Conservation (phyloP, 371 early-diverging fungal genomes). For the Mucor mucedo region DNA sequence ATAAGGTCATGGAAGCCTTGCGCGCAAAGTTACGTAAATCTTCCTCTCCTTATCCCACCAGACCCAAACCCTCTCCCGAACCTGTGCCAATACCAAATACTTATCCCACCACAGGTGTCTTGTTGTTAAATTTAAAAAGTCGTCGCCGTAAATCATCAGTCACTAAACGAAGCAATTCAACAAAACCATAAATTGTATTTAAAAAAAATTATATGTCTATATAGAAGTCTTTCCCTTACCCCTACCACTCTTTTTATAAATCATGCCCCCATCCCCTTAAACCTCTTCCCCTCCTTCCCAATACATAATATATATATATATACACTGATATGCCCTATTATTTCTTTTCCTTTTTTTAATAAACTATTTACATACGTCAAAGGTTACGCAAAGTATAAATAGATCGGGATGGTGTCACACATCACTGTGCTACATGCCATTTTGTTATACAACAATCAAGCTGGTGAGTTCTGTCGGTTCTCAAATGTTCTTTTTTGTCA, state of each 20-base stretch:
- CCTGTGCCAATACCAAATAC: constrained; percentile 26
- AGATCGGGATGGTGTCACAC: no score
- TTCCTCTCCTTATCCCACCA: constrained; percentile 18
- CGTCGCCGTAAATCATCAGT: constrained; percentile 31
- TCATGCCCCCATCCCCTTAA: background rate
- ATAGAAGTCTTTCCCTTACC: constrained; percentile 3
- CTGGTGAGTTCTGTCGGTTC: no score
- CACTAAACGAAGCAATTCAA: constrained; percentile 12
- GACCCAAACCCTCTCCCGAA: constrained; percentile 24
- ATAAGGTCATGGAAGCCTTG: constrained; percentile 37
- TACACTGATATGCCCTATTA: background rate
- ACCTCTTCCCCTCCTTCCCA: no score
- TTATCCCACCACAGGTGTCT: constrained; percentile 35
- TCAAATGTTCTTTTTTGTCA: no score
- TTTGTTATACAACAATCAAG: no score
- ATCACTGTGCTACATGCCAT: no score
- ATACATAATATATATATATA: background rate
- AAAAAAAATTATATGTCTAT: background rate
- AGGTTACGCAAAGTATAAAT: no score
- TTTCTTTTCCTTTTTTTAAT: constrained; percentile 1
- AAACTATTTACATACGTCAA: no score
- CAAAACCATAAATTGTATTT: background rate
- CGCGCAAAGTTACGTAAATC: constrained; percentile 28
- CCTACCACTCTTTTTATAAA: no score
- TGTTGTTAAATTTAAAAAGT: constrained; percentile 42